phyloP scores from a whole-genome alignment of 2,329 filamentous ascomycete genomes.

The Zopfia rhizophila region DNA sequence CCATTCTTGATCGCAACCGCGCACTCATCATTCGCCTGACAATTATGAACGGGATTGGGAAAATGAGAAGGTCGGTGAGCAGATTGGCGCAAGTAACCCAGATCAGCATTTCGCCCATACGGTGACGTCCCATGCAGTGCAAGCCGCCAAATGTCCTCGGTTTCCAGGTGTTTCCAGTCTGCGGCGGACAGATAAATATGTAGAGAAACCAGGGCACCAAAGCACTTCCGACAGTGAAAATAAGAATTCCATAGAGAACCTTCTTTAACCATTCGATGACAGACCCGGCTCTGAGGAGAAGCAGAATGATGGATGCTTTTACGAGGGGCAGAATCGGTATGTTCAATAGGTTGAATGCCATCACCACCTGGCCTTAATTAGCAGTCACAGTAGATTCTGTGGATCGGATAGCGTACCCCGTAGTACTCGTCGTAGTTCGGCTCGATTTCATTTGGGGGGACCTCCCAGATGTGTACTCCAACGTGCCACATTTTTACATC shows the following conservation, averaged over 20 bases:
- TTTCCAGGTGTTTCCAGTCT: conserved; percentile 53
- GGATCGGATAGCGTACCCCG: conserved; percentile 30
- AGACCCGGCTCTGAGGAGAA: conserved; percentile 51
- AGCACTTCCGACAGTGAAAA: conserved; percentile 48
- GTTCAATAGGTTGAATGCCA: conserved; percentile 53
- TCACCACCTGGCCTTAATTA: conserved; percentile 36
- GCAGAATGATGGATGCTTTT: conserved; percentile 53
- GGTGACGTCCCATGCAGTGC: conserved; percentile 49
- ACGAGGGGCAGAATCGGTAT: conserved; percentile 54
- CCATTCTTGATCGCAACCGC: conserved; percentile 48
- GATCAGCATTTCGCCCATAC: conserved; percentile 51
- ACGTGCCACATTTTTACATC: conserved; percentile 53
- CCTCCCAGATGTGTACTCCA: conserved; percentile 49
- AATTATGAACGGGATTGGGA: conserved; percentile 54
- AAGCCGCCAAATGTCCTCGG: conserved; percentile 51
- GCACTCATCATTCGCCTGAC: conserved; percentile 54
- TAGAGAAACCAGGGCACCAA: conserved; percentile 51
- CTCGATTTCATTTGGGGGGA: conserved; percentile 46
- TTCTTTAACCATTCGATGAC: conserved; percentile 52
- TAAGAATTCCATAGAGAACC: conserved; percentile 48
- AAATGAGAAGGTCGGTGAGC: conserved; percentile 53
- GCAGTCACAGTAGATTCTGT: no score
- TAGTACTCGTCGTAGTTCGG: conserved; percentile 51
- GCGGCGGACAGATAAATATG: conserved; percentile 53
- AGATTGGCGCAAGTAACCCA: conserved; percentile 55